These are phyloP conservation scores for Boletus barrowsii DNA, from an alignment of 768 basidiomycete species.

Conservation along the genomic window DNA sequence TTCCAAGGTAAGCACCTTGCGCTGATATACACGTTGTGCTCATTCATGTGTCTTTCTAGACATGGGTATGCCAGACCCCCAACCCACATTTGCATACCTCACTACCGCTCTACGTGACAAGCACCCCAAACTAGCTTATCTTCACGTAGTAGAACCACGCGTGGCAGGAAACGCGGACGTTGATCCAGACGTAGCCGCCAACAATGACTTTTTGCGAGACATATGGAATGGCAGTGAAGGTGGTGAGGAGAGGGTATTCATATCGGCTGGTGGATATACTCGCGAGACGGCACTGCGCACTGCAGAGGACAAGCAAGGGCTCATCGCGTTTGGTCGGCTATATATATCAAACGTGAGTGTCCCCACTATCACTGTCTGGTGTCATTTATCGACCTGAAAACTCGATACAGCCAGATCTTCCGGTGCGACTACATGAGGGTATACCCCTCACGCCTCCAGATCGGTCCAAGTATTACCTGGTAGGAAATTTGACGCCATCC, in stretches of 20 bases:
- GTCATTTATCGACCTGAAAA: background rate
- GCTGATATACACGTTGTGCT: background rate
- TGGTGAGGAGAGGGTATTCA: background rate
- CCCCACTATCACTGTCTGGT: too few relatives aligned
- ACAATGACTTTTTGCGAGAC: background rate
- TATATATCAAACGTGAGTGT: constrained; percentile 1
- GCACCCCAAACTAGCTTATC: constrained; percentile 40
- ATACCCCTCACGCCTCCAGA: constrained; percentile 18
- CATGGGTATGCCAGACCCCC: constrained; percentile 54
- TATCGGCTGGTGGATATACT: background rate
- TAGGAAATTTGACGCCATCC: constrained; percentile 17
- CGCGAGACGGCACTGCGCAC: background rate
- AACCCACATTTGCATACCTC: constrained; percentile 51
- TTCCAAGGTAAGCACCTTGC: background rate
- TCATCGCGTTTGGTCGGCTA: background rate
- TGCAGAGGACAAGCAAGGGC: background rate
- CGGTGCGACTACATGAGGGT: constrained; percentile 1
- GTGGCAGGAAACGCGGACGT: background rate
- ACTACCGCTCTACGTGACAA: constrained; percentile 36
- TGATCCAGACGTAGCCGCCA: background rate
- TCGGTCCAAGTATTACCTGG: constrained; percentile 23
- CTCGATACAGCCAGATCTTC: constrained; percentile 27
- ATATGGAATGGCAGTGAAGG: background rate
- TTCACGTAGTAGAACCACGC: constrained; percentile 48
- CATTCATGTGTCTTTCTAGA: constrained; percentile 24